Percentiles rank a stretch among this genome's conserved stretches.
phyloP scores from a whole-genome alignment of 257 asterid genomes.

The Ophiorrhiza pumila region DNA sequence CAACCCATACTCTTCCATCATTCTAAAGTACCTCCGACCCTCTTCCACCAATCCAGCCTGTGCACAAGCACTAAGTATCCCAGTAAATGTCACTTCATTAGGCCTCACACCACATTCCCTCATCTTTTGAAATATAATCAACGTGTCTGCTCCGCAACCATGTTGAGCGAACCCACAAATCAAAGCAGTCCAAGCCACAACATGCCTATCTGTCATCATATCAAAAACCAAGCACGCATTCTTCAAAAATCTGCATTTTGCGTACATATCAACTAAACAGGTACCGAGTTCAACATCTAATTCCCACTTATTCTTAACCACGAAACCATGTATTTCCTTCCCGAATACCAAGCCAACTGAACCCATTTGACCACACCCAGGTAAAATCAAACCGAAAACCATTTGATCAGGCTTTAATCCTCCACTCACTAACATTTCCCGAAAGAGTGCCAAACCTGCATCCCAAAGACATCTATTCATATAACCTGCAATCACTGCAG shows the following conservation, averaged over 20 bases:
- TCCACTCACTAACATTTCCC: slow-evolving; percentile 35
- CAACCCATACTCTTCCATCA: slow-evolving; percentile 42
- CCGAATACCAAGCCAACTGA: slow-evolving; percentile 51
- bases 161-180: slow-evolving; percentile 54
- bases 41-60: slow-evolving; percentile 58
- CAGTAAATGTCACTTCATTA: slow-evolving; percentile 67
- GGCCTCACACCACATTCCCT: slow-evolving; percentile 43
- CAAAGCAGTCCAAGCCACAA: slow-evolving; percentile 62
- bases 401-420: slow-evolving; percentile 48
- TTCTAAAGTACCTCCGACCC: slow-evolving; percentile 52
- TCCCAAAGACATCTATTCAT: slow-evolving; percentile 36
- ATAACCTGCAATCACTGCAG: slow-evolving; percentile 52
- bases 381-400: slow-evolving; percentile 36
- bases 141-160: slow-evolving; percentile 42
- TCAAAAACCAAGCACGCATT: slow-evolving; percentile 42
- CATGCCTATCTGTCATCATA: slow-evolving; percentile 36
- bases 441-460: slow-evolving; percentile 43
- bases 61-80: slow-evolving; percentile 58
- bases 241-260: slow-evolving; percentile 52
- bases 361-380: slow-evolving; percentile 48
- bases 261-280: slow-evolving; percentile 59
- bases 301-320: slow-evolving; percentile 45
- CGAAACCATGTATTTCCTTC: slow-evolving; percentile 48
- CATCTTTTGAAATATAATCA: slow-evolving; percentile 49
- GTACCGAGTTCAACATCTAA: slow-evolving; percentile 48